A percentile compares a stretch with the other conserved stretches of the same genome.
Evolutionary conservation across 495 filamentous ascomycete species (phyloP).

Genomic region (Xanthoparmelia taractica): DNA sequence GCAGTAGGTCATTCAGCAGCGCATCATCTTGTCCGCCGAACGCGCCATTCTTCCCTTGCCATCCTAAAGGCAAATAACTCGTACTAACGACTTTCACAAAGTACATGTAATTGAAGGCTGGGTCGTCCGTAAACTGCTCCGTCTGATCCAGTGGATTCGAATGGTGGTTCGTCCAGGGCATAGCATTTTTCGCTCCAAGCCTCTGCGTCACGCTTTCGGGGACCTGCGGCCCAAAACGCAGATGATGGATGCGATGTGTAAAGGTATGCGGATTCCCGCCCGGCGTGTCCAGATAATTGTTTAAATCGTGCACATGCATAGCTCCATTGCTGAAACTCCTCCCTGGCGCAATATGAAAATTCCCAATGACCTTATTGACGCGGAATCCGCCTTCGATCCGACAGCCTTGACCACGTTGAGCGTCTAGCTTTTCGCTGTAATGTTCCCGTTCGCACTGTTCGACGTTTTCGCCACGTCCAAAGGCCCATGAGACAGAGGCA

Average conservation of each 20-base stretch:
- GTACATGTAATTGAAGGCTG: slow-evolving; percentile 95
- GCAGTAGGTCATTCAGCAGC: slow-evolving; percentile 22
- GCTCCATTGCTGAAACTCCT: slow-evolving; percentile 88
- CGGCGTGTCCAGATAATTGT: slow-evolving; percentile 74
- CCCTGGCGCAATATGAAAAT: slow-evolving; percentile 97
- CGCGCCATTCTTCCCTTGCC: slow-evolving; percentile 45
- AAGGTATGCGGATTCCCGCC: slow-evolving; percentile 68
- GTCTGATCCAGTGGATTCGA: slow-evolving; percentile 85
- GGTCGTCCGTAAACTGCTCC: slow-evolving; percentile 66
- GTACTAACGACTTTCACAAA: slow-evolving; percentile 98
- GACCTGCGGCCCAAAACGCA: slow-evolving; percentile 90
- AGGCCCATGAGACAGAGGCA: slow-evolving; percentile 79
- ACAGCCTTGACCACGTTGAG: slow-evolving; percentile 84
- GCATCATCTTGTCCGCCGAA: slow-evolving; percentile 29
- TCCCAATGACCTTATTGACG: slow-evolving; percentile 97
- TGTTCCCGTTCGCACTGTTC: slow-evolving; percentile 95
- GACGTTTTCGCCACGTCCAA: slow-evolving; percentile 82
- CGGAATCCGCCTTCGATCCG: slow-evolving; percentile 86
- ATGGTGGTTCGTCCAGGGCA: slow-evolving; percentile 82
- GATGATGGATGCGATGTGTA: slow-evolving; percentile 78
- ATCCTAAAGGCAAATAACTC: slow-evolving; percentile 83
- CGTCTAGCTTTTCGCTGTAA: slow-evolving; percentile 77
- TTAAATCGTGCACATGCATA: slow-evolving; percentile 94
- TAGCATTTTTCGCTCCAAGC: slow-evolving; percentile 40
- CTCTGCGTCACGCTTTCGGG: slow-evolving; percentile 59